Conservation (phyloP, 163 green algal species). For the Scenedesmus sp. region DNA sequence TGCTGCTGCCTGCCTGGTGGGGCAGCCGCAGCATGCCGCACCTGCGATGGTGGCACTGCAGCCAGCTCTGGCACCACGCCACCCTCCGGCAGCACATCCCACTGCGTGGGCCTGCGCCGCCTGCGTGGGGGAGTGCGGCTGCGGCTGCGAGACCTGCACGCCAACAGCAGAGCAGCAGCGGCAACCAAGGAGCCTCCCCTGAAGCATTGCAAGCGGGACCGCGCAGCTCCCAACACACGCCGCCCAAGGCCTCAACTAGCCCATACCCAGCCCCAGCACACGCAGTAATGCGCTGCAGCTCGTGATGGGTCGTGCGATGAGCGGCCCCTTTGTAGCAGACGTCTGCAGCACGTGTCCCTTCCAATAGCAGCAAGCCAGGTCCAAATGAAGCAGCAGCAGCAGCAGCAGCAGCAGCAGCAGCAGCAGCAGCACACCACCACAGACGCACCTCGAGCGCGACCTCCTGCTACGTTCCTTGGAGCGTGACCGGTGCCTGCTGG, state of each 20-base stretch:
- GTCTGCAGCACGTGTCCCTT: too few species aligned
- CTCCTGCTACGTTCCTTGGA: slow-evolving; percentile 18
- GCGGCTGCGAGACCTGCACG: slow-evolving; percentile 24
- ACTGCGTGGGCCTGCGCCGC: slow-evolving; percentile 49
- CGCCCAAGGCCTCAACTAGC: too few species aligned
- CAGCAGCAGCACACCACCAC: neutral
- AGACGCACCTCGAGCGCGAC: slow-evolving; percentile 2
- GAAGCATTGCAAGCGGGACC: neutral
- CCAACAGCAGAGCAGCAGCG: neutral
- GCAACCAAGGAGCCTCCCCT: neutral
- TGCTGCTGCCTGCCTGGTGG: neutral
- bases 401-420: neutral
- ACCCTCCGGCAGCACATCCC: slow-evolving; percentile 52
- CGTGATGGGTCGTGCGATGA: too few species aligned
- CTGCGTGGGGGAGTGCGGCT: slow-evolving; percentile 44
- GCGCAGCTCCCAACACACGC: neutral
- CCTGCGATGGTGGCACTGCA: slow-evolving; percentile 42
- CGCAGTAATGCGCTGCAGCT: too few species aligned
- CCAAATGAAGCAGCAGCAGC: neutral
- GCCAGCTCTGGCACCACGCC: slow-evolving; percentile 32
- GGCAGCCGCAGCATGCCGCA: neutral
- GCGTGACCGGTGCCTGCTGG: slow-evolving; percentile 47
- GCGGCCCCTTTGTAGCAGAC: too few species aligned
- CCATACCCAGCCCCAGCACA: too few species aligned
- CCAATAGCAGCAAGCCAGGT: neutral